Evolutionary conservation across 345 rosid species (phyloP).

Genomic region (Boechera retrofracta): DNA sequence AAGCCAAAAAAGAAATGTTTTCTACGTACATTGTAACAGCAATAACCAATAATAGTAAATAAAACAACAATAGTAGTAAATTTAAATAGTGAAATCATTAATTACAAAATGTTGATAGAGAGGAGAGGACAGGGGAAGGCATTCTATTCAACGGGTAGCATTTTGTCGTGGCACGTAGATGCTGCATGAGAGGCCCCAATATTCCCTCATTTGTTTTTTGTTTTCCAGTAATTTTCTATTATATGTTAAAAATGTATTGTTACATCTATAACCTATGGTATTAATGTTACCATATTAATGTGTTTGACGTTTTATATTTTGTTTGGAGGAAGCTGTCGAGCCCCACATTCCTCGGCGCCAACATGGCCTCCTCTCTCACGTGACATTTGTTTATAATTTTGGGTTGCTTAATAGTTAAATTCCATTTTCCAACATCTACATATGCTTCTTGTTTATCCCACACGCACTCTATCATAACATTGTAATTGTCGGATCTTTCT

Average conservation of each 20-base stretch:
- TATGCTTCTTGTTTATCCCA: constrained; percentile 38
- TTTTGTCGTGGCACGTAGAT: constrained; percentile 57
- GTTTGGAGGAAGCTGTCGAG: constrained; percentile 48
- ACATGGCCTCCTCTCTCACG: constrained; percentile 60
- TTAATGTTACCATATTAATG: constrained; percentile 1
- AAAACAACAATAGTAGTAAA: background rate
- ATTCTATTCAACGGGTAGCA: constrained; percentile 55
- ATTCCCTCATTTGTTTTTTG: constrained; percentile 53
- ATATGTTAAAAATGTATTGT: background rate
- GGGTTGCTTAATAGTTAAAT: constrained; percentile 27
- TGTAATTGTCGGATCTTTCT: background rate
- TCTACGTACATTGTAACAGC: background rate
- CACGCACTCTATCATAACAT: constrained; percentile 4
- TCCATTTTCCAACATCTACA: constrained; percentile 31
- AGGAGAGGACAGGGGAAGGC: constrained; percentile 32
- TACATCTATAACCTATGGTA: constrained; percentile 11
- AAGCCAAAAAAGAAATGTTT: too few relatives aligned
- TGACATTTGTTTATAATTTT: constrained; percentile 47
- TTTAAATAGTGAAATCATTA: constrained; percentile 34
- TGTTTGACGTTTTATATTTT: constrained; percentile 34
- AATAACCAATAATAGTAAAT: background rate
- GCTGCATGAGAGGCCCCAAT: constrained; percentile 49
- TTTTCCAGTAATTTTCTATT: background rate
- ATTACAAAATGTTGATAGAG: constrained; percentile 36
- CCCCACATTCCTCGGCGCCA: constrained; percentile 83